Conservation (phyloP, 2,329 filamentous ascomycete species). For the Penicillium sp. region DNA sequence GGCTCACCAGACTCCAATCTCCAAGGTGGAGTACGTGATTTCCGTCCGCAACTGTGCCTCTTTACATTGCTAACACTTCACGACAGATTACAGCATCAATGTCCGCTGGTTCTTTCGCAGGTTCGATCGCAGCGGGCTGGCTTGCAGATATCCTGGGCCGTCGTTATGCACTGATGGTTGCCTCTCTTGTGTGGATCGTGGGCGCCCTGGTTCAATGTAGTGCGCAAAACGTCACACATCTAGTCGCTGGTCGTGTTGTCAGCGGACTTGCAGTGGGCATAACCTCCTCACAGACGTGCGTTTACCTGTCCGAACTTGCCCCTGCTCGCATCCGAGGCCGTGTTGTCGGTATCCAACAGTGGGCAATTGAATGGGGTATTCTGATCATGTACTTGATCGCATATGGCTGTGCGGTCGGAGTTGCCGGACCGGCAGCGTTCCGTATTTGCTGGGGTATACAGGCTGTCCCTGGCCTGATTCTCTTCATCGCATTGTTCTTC, state of each 20-base stretch:
- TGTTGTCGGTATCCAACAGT: constrained; percentile 46
- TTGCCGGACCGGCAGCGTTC: constrained; percentile 47
- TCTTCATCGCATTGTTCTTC: constrained; percentile 54
- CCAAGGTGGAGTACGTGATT: constrained; percentile 33
- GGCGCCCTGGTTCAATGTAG: constrained; percentile 30
- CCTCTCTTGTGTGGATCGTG: constrained; percentile 26
- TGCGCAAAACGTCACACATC: constrained; percentile 25
- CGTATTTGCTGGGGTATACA: constrained; percentile 62
- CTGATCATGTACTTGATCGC: constrained; percentile 46
- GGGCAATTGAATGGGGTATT: constrained; percentile 45
- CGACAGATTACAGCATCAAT: constrained; percentile 63
- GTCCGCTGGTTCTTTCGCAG: constrained; percentile 25
- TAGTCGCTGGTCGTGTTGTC: constrained; percentile 27
- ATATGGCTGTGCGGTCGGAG: constrained; percentile 36
- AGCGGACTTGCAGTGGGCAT: constrained; percentile 39
- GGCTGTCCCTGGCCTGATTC: constrained; percentile 55
- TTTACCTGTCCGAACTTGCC: constrained; percentile 45
- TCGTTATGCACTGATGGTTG: constrained; percentile 24
- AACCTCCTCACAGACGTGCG: constrained; percentile 44
- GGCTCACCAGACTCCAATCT: constrained; percentile 43
- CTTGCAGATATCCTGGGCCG: constrained; percentile 27
- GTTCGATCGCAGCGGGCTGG: constrained; percentile 23
- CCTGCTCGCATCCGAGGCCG: constrained; percentile 42
- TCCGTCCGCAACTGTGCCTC: not conserved
- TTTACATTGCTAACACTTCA: not conserved